Conservation (phyloP, 305 asterid genomes). For the Ajuga reptans region DNA sequence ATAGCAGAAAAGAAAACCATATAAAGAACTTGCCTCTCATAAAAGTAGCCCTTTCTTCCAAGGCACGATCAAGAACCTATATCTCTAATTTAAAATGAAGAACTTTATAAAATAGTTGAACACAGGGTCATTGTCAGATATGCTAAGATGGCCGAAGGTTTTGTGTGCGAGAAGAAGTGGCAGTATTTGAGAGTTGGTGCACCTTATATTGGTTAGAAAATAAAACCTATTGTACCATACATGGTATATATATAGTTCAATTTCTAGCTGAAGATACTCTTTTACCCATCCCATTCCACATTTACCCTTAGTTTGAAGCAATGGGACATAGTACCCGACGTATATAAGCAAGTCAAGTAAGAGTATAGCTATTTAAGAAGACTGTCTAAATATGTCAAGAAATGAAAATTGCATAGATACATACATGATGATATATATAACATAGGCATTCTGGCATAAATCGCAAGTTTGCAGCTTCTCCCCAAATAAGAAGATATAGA, state of each 20-base stretch:
- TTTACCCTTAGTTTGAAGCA: slow-evolving; percentile 2
- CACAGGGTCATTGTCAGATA: not conserved
- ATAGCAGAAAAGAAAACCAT: not conserved
- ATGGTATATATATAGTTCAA: not conserved
- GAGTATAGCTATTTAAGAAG: not conserved
- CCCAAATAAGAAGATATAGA: slow-evolving; percentile 97
- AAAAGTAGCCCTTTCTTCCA: not conserved
- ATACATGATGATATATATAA: slow-evolving; percentile 92
- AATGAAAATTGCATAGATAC: slow-evolving; percentile 18
- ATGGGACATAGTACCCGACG: not conserved
- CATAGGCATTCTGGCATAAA: slow-evolving; percentile 99
- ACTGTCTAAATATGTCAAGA: not conserved
- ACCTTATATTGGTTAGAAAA: not conserved
- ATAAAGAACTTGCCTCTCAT: not conserved
- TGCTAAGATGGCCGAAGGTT: not conserved
- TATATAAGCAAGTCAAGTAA: not conserved
- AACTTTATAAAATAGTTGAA: not conserved
- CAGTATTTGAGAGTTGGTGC: not conserved
- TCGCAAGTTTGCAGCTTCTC: slow-evolving; percentile 97
- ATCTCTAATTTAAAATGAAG: too few species aligned
- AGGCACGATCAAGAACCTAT: not conserved
- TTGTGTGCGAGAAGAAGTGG: not conserved
- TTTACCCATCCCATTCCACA: too few species aligned
- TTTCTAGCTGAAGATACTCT: not conserved
- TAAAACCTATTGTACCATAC: not conserved